Base-by-base conservation (phyloP, 2,329 filamentous ascomycete species). In the Verruconis gallopava region DNA sequence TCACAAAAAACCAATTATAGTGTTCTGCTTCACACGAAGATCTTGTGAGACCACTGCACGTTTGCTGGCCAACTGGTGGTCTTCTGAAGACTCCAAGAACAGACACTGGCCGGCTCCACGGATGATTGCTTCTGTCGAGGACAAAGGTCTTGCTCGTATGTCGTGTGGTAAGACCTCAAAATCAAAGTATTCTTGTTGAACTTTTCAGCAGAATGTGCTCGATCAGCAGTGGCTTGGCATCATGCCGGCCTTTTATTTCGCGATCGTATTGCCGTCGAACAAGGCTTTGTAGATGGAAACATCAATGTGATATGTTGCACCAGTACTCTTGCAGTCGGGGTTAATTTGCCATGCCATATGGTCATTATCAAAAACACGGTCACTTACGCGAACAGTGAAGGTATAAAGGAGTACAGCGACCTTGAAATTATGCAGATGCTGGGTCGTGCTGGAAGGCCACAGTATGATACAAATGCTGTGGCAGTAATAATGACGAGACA, bases 351-450 rank as follows among this genome's bases (percentile, higher is more conserved):
- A 6, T 86, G 84, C 46, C 81, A 91, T 54, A 73, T 88, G 3
- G 84, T 88, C 3, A 76, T 93, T 6, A 72, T 93, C 43, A 93
- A 93, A 56, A 82, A 83, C 17, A 93, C 85, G 0, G 70, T 77
- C 3, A 67, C 69, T 0, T 88, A 76, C 21, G 40, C 37, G 58
- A 72, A 75, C 44, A 71, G 76, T 44, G 66, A 61, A 21, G 68
- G 61, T 5, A 52, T 73, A 28, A 72, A 77, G 43, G 83, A 91
- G 55, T 86, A 85, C 49, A 77, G 82, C 0, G 84, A 91, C 54
- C 66, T 93, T 4, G 85, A 93, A 50, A 72, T 89, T 47, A 89
- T 89, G 79, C 85, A 93, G 52, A 93, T 93, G 85, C 72, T 93
- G 38, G 85, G 85, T 4, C 76, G 85, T 48, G 85, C 85, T 39